Evolutionary conservation across 164 flowering plant species (phyloP).

Genomic region (Echeveria elegans): DNA sequence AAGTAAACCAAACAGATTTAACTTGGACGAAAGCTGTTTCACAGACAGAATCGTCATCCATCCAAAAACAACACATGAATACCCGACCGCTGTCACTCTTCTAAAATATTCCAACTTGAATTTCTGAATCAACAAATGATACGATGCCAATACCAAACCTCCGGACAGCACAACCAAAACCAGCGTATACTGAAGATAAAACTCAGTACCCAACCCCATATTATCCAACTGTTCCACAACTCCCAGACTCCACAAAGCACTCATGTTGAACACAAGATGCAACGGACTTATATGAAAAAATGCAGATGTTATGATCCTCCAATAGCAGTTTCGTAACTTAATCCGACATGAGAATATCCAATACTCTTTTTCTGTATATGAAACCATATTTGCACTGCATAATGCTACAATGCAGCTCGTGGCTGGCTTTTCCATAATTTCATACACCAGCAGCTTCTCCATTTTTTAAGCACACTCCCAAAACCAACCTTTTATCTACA

Average conservation of each 20-base stretch:
- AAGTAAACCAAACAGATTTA: slow-evolving; percentile 83
- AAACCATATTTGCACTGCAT: slow-evolving; percentile 81
- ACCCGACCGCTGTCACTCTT: slow-evolving; percentile 93
- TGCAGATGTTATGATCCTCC: slow-evolving; percentile 92
- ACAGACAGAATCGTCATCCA: slow-evolving; percentile 95
- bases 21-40: slow-evolving; percentile 83
- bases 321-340: slow-evolving; percentile 82
- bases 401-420: slow-evolving; percentile 76
- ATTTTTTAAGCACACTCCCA: too few species aligned
- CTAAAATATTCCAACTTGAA: slow-evolving; percentile 82
- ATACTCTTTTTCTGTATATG: slow-evolving; percentile 82
- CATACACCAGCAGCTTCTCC: slow-evolving; percentile 79
- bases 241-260: slow-evolving; percentile 97
- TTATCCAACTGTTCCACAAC: slow-evolving; percentile 66
- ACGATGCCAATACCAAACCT: slow-evolving; percentile 49
- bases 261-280: slow-evolving; percentile 95
- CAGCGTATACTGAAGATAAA: slow-evolving; percentile 82
- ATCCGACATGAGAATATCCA: slow-evolving; percentile 82
- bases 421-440: slow-evolving; percentile 88
- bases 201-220: slow-evolving; percentile 65
- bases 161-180: slow-evolving; percentile 76
- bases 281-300: slow-evolving; percentile 84
- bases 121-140: slow-evolving; percentile 65
- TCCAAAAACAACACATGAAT: slow-evolving; percentile 97
- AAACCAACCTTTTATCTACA: too few species aligned